Percentiles rank a stretch among this genome's conserved stretches.
phyloP scores from a whole-genome alignment of 2,329 filamentous ascomycete species.

The Hypomyces perniciosus region DNA sequence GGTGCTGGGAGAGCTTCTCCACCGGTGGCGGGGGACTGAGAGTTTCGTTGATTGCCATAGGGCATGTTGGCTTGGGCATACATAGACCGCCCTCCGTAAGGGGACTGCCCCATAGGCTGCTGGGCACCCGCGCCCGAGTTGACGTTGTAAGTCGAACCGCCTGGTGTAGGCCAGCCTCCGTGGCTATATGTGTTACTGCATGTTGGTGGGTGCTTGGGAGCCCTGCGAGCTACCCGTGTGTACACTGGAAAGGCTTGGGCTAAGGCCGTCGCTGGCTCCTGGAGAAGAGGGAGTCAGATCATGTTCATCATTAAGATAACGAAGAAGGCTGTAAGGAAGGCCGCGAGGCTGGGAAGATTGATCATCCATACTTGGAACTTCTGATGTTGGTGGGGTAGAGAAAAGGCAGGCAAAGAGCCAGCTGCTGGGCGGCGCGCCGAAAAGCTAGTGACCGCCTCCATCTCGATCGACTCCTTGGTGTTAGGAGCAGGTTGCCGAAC shows the following conservation, averaged over 20 bases:
- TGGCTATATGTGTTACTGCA: slow-evolving; percentile 46
- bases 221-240: slow-evolving; percentile 54
- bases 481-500: too few species aligned
- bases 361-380: slow-evolving; percentile 30
- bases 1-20: slow-evolving; percentile 59
- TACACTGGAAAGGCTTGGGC: slow-evolving; percentile 54
- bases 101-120: slow-evolving; percentile 22
- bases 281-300: slow-evolving; percentile 22
- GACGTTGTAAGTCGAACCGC: slow-evolving; percentile 44
- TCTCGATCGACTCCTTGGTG: too few species aligned
- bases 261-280: slow-evolving; percentile 56
- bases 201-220: slow-evolving; percentile 46
- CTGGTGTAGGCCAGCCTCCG: slow-evolving; percentile 54
- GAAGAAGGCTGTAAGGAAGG: slow-evolving; percentile 21
- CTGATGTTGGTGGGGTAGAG: slow-evolving; percentile 31
- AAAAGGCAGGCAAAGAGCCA: slow-evolving; percentile 28
- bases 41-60: slow-evolving; percentile 28
- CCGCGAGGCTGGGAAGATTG: slow-evolving; percentile 20
- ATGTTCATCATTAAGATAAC: slow-evolving; percentile 6
- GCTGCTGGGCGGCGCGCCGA: slow-evolving; percentile 30
- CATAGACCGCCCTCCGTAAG: slow-evolving; percentile 24
- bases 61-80: slow-evolving; percentile 49
- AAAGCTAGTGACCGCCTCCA: slow-evolving; percentile 20
- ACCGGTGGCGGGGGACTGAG: slow-evolving; percentile 45
- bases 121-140: slow-evolving; percentile 36